Evolutionary conservation across 2,329 filamentous ascomycete species (phyloP), one percentile per base, ranked within the genome.

Genomic region (Pseudocercospora pini-densiflorae): DNA sequence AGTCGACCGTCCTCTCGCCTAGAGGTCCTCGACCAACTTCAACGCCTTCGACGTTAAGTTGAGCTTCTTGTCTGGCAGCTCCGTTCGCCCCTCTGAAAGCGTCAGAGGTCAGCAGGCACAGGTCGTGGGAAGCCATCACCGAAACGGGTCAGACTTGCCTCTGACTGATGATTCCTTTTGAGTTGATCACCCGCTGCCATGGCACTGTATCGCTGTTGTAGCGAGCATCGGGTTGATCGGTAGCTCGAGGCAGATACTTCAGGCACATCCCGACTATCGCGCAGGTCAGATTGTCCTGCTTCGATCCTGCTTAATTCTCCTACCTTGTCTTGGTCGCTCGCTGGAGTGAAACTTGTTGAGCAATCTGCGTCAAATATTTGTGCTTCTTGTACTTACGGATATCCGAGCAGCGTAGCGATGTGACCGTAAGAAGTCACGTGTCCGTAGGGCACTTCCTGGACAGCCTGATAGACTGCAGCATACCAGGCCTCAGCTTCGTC

Each of bases 151-250:
- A 49, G 59, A 77, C 81, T 71, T 75, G 94, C 92, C 94, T 88
- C 7, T 91, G 91, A 53, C 93, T 97, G 71, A 98, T 96, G 66
- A 88, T 83, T 23, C 94, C 94, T 79, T 92, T 94, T 14, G 92
- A 83, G 78, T 94, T 97, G 77, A 98, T 91, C 66, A 98, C 92
- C 65, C 95, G 85, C 82, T 98, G 94, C 94, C 94, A 98, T 0
- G 94, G 94, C 3, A 98, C 94, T 70, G 90, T 97, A 24, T 82
- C 83, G 66, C 86, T 83, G 78, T 97, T 90, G 81, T 90, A 96
- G 64, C 81, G 78, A 61, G 78, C 75, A 68, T 82, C 79, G 58
- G 77, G 76, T 65, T 79, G 77, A 53, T 79, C 74, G 9, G 70
- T 58, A 65, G 72, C 77, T 79, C 83, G 63, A 77, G 93, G 87